Evolutionary conservation across 2,329 filamentous ascomycete species (phyloP), one percentile per base, ranked within the genome.

Genomic region (Teratosphaeria viscida): DNA sequence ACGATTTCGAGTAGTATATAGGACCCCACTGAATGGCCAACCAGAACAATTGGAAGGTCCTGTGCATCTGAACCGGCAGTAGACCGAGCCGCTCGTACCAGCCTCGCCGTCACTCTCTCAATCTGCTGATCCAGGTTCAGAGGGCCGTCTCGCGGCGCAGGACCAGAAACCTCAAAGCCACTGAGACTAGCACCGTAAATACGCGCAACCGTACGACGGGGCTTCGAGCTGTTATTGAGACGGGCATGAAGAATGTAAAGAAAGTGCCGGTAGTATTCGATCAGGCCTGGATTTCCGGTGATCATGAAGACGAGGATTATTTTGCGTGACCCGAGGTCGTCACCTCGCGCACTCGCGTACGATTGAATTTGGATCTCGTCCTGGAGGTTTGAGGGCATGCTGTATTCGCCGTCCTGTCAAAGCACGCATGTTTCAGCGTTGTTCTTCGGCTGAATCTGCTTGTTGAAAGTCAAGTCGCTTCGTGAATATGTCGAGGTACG

Each of bases 241-340:
- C 43, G 43, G 37, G 54, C 49, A 26, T 83, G 78, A 2, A 91
- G 74, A 14, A 79, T 76, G 0, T 76, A 76, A 11, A 91, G 77
- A 72, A 90, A 92, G 43, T 82, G 78, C 60, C 75, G 76, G 73
- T 92, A 92, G 78, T 89, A 92, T 59, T 81, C 82, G 56, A 91
- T 81, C 19, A 90, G 77, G 5, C 89, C 89, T 5, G 89, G 89
- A 64, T 92, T 92, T 23, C 89, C 89, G 32, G 86, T 83, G 49
- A 92, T 79, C 72, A 89, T 87, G 75, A 85, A 90, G 65, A 92
- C 75, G 56, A 91, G 80, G 5, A 71, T 52, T 27, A 5, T 54
- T 32, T 54, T 54, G 53, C 53, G 34, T 32, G 29, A 32, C 29
- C 29, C 29, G 29, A 32, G 29, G 29, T 32, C 29, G 10, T 32